Base-by-base conservation (phyloP, 768 basidiomycete genomes). In the Daedaleopsis nitida region DNA sequence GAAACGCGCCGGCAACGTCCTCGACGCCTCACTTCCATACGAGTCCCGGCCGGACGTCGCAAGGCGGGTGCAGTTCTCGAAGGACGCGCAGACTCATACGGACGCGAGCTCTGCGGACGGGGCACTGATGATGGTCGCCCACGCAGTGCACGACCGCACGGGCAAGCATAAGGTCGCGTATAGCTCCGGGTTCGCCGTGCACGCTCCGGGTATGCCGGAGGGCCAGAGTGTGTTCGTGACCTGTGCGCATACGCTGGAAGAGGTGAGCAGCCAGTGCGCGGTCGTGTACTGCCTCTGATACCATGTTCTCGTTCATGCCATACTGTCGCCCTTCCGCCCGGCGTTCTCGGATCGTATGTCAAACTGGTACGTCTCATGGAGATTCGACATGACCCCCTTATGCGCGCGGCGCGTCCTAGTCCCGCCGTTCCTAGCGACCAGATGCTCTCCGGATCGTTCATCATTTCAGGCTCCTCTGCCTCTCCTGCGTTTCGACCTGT, bases 161-260 rank as follows among this genome's bases (percentile, higher is more conserved):
- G 60, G 64, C 13, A 68, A 74, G 23, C 74, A 80, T 64, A 81
- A 81, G 69, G 71, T 87, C 24, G 76, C 79, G 3, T 68, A 86
- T 13, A 83, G 80, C 44, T 85, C 85, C 17, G 87, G 83, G 2
- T 88, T 89, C 70, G 80, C 77, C 6, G 64, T 89, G 52, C 75
- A 80, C 59, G 56, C 68, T 51, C 63, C 69, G 11, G 65, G 68
- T 51, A 37, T 60, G 32, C 13, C 63, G 49, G 58, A 69, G 56
- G 60, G 69, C 10, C 72, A 77, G 57, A 66, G 74, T 9, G 63
- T 83, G 16, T 66, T 87, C 38, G 60, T 86, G 23, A 83, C 83
- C 12, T 88, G 86, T 65, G 83, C 82, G 8, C 87, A 88, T 69
- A 86, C 87, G 2, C 69, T 89, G 27, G 82, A 87, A 71, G 81